Evolutionary conservation across 2,329 filamentous ascomycete species (phyloP).

Genomic region (Aspergillus sp.): DNA sequence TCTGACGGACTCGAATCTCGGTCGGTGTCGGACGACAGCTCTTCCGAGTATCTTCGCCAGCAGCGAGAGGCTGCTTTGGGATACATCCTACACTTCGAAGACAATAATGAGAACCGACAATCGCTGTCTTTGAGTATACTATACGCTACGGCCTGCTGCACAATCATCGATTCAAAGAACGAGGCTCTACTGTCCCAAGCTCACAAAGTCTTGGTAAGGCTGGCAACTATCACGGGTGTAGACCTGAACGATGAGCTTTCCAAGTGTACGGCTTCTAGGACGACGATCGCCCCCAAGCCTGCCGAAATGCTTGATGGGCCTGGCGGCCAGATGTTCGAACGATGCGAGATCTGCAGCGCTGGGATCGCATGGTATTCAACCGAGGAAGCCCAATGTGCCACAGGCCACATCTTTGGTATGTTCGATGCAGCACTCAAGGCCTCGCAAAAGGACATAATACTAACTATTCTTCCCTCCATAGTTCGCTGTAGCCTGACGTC

Average conservation of each 20-base stretch:
- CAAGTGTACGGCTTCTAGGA: constrained; percentile 23
- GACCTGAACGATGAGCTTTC: constrained; percentile 37
- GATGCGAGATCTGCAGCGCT: constrained; percentile 55
- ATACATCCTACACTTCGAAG: constrained; percentile 30
- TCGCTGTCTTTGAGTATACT: constrained; percentile 32
- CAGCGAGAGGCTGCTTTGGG: constrained; percentile 28
- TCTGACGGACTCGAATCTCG: not conserved
- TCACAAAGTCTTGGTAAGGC: constrained; percentile 27
- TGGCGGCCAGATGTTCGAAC: constrained; percentile 42
- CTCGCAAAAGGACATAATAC: not conserved
- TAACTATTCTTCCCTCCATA: constrained; percentile 26
- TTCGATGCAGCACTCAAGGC: not conserved
- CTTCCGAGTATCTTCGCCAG: constrained; percentile 16
- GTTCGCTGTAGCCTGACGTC: constrained; percentile 58
- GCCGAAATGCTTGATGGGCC: constrained; percentile 23
- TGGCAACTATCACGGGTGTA: constrained; percentile 29
- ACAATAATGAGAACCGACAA: constrained; percentile 18
- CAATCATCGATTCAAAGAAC: constrained; percentile 32
- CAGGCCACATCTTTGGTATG: constrained; percentile 56
- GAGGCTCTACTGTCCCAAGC: constrained; percentile 27
- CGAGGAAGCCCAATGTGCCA: constrained; percentile 49
- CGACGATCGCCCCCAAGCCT: constrained; percentile 27
- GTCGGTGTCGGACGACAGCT: constrained; percentile 17
- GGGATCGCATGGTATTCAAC: constrained; percentile 52
- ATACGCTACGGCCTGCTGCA: constrained; percentile 41